Percentiles rank a stretch among this genome's conserved stretches.
Conservation (phyloP, 768 basidiomycete species). For the Tulasnella sp. region DNA sequence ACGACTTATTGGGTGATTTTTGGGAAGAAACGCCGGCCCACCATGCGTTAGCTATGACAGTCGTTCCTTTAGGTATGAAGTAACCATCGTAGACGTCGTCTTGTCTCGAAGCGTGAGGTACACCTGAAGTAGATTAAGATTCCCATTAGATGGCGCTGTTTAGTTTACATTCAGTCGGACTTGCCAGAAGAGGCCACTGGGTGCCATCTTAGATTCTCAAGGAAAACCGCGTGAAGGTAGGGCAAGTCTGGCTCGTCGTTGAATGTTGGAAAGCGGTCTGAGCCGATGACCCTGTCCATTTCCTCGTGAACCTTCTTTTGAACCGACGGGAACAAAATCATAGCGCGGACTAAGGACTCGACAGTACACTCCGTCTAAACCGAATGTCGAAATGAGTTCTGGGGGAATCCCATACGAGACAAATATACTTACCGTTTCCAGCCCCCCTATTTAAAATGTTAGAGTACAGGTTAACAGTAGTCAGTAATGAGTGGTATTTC, state of each 20-base stretch:
- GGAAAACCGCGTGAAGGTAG: conserved; percentile 28
- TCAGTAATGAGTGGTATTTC: no score
- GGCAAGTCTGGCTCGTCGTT: conserved; percentile 29
- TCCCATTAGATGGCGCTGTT: background rate
- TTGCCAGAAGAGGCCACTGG: background rate
- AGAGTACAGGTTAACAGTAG: no score
- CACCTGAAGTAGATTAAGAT: background rate
- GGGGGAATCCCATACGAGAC: background rate
- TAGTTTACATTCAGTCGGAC: background rate
- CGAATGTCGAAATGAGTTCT: background rate
- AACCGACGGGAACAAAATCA: conserved; percentile 33
- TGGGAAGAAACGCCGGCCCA: background rate
- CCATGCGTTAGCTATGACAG: background rate
- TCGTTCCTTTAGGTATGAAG: background rate
- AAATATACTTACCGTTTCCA: no score
- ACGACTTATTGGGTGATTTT: background rate
- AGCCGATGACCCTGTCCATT: conserved; percentile 36
- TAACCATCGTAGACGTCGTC: conserved; percentile 17
- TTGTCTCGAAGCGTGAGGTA: background rate
- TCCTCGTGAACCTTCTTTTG: conserved; percentile 40
- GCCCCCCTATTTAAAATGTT: no score
- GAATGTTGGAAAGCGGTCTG: conserved; percentile 33
- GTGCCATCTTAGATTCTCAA: conserved; percentile 30
- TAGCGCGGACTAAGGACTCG: conserved; percentile 27
- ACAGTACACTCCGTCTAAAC: no score